A percentile compares a stretch with the other conserved stretches of the same genome.
phyloP scores from a whole-genome alignment of 169 alveolate species.

The Cryptosporidium canis region DNA sequence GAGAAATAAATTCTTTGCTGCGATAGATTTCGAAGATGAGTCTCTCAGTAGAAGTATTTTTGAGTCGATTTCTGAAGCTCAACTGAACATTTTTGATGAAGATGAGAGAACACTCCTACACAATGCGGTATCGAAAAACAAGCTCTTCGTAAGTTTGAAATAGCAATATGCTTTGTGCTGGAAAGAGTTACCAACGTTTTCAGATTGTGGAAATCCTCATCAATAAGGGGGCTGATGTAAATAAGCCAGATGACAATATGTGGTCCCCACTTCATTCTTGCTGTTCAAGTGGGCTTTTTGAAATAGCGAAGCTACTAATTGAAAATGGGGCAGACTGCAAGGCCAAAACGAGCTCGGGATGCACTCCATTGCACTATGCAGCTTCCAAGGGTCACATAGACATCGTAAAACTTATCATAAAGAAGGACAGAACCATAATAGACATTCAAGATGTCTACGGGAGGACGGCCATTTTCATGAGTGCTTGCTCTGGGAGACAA shows the following conservation, averaged over 20 bases:
- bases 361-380: slow-evolving; percentile 76
- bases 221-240: slow-evolving; percentile 65
- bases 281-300: slow-evolving; percentile 72
- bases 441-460: slow-evolving; percentile 25
- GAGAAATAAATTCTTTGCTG: slow-evolving; percentile 22
- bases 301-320: slow-evolving; percentile 14
- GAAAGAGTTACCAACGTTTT: background rate
- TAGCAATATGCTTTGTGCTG: background rate
- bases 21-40: slow-evolving; percentile 19
- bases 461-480: slow-evolving; percentile 45
- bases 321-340: slow-evolving; percentile 37
- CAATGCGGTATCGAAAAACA: slow-evolving; percentile 66
- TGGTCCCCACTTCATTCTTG: slow-evolving; percentile 77
- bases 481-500: slow-evolving; percentile 55
- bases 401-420: slow-evolving; percentile 28
- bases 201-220: slow-evolving; percentile 29
- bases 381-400: slow-evolving; percentile 75
- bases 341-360: slow-evolving; percentile 59
- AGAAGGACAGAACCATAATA: background rate
- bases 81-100: slow-evolving; percentile 63
- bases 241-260: slow-evolving; percentile 69
- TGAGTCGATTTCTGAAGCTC: slow-evolving; percentile 5
- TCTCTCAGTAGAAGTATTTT: background rate
- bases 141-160: slow-evolving; percentile 30
- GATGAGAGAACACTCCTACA: slow-evolving; percentile 74